Base-by-base conservation (phyloP, 768 basidiomycete genomes). In the Collybia mongolica region DNA sequence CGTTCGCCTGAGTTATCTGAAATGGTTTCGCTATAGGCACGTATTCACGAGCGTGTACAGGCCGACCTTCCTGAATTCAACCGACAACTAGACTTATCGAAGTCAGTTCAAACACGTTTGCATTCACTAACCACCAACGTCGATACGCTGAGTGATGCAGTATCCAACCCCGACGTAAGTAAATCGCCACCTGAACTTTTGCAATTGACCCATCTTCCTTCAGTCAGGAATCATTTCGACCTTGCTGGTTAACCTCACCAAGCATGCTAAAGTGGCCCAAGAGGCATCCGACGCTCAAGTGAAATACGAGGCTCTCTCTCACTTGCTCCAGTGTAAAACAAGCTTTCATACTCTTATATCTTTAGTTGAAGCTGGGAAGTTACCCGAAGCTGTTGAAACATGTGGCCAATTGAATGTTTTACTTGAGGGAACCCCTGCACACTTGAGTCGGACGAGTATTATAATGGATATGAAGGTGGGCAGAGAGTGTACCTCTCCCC, bases 1-100 rank as follows among this genome's bases (percentile, higher is more conserved):
- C 35, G 50, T 49, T 51, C 22, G 51, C 39, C 26, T 18, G 19
- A 28, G 15, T 37, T 24, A 20, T 23, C 59, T 17, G 59, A 41
- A 40, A 48, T 62, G 42, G 45, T 58, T 48, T 51, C 56, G 39
- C 54, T 58, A 35, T 66, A 93, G 83, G 70, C 74, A 59, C 79
- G 74, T 59, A 83, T 96, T 56, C 83, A 87, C 57, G 83, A 87
- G 56, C 81, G 88, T 42, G 85, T 93, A 55, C 77, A 85, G 51
- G 66, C 71, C 14, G 79, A 91, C 65, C 68, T 82, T 14, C 79
- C 82, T 11, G 65, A 72, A 19, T 90, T 93, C 51, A 79, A 86
- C 44, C 67, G 71, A 32, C 88, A 93, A 57, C 58, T 86, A 24
- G 66, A 75, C 39, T 77, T 82, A 12, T 79, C 90, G 15, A 76